These are phyloP conservation scores for Aspergillus sojae DNA, from an alignment of 2,329 filamentous ascomycete genomes.

Conservation along the genomic window DNA sequence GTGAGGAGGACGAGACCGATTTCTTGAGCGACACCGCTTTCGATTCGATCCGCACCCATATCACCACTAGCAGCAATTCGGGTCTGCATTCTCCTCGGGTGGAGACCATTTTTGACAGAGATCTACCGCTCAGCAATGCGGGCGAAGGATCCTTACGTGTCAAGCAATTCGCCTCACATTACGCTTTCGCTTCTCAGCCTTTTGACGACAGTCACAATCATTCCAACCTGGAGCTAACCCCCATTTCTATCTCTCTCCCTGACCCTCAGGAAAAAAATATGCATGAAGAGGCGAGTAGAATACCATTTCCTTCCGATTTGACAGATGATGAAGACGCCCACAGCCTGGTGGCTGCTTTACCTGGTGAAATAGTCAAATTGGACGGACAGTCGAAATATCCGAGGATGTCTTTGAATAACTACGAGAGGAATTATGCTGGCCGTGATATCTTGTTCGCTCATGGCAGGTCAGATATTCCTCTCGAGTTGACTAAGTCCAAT, in stretches of 20 bases:
- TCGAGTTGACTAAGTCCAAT: conserved; percentile 15
- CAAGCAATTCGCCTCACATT: conserved; percentile 52
- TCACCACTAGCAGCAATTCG: conserved; percentile 56
- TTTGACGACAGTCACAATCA: conserved; percentile 21
- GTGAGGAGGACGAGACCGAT: conserved; percentile 64
- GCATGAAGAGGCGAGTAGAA: conserved; percentile 19
- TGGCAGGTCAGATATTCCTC: conserved; percentile 2
- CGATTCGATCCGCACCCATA: conserved; percentile 64
- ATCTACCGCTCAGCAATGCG: conserved; percentile 39
- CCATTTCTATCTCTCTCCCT: conserved; percentile 17
- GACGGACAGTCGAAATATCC: conserved; percentile 9
- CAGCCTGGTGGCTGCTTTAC: conserved; percentile 33
- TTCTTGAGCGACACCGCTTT: conserved; percentile 64
- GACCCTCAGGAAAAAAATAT: conserved; percentile 12
- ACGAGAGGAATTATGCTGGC: neutral
- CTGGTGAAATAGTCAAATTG: conserved; percentile 24
- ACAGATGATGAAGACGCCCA: conserved; percentile 29
- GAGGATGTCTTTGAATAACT: conserved; percentile 12
- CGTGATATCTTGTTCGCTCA: conserved; percentile 9
- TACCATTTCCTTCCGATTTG: conserved; percentile 29
- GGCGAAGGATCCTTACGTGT: conserved; percentile 49
- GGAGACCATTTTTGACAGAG: conserved; percentile 66
- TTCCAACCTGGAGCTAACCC: conserved; percentile 24
- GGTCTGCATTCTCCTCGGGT: conserved; percentile 60
- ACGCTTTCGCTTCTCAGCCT: conserved; percentile 41